Percentiles rank a stretch among this genome's conserved stretches.
These are phyloP conservation scores for Rhynchospora breviuscula DNA, from an alignment of 176 grass and related monocot species.

Conservation along the genomic window DNA sequence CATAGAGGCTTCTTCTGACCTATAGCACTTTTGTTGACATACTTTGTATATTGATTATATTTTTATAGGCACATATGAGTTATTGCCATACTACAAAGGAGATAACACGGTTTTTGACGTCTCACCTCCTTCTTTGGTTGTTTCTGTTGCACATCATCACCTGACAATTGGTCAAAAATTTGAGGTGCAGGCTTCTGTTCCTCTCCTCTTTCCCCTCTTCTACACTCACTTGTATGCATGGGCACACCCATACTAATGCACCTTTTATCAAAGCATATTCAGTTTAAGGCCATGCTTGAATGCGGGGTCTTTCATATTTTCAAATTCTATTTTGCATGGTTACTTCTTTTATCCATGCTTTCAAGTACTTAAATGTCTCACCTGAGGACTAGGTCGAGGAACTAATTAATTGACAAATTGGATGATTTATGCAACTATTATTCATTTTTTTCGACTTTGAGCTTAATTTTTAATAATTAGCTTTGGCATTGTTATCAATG, in stretches of 20 bases:
- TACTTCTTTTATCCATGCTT: background rate
- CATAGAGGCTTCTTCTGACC: slow-evolving; percentile 3
- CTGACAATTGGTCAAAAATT: slow-evolving; percentile 67
- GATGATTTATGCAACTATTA: background rate
- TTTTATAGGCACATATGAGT: slow-evolving; percentile 69
- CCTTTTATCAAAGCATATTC: background rate
- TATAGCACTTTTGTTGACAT: background rate
- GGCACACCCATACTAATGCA: background rate
- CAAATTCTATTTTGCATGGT: background rate
- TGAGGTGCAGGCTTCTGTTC: slow-evolving; percentile 50
- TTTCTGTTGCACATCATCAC: slow-evolving; percentile 75
- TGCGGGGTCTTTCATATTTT: background rate
- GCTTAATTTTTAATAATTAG: background rate
- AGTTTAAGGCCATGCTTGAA: background rate
- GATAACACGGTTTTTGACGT: slow-evolving; percentile 95
- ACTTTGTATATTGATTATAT: slow-evolving; percentile 20
- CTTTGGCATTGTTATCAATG: background rate
- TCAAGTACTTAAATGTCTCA: background rate
- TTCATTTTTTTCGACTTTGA: background rate
- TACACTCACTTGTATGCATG: background rate
- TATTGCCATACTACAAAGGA: slow-evolving; percentile 94
- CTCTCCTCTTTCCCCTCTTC: background rate
- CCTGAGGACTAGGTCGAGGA: background rate
- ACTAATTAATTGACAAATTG: background rate
- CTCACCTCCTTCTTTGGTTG: slow-evolving; percentile 59